These are phyloP conservation scores for Mucor circinelloides DNA, from an alignment of 371 early-diverging fungal genomes.

Conservation along the genomic window DNA sequence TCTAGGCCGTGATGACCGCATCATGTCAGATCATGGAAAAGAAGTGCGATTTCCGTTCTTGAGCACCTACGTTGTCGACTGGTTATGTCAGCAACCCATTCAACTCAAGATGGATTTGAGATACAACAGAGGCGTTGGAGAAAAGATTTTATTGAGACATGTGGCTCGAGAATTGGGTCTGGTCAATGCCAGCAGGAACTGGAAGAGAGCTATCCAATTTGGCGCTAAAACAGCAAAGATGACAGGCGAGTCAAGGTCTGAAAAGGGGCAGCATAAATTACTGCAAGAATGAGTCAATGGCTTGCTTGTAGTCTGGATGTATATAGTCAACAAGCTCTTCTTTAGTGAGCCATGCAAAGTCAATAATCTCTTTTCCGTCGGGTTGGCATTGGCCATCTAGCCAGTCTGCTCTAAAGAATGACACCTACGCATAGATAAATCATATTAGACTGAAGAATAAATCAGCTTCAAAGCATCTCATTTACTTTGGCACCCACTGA, in stretches of 20 bases:
- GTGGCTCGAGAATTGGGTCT: conserved; percentile 63
- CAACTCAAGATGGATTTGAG: conserved; percentile 82
- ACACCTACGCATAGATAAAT: conserved; percentile 32
- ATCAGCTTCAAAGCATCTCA: background rate
- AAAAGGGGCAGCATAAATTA: conserved; percentile 64
- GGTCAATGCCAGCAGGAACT: conserved; percentile 52
- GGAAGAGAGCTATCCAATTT: conserved; percentile 96
- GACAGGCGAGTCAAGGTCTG: conserved; percentile 62
- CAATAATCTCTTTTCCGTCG: conserved; percentile 62
- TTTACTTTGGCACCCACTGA: conserved; percentile 38
- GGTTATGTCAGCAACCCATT: conserved; percentile 72
- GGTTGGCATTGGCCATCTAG: conserved; percentile 54
- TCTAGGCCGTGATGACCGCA: conserved; percentile 90
- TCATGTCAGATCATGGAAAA: conserved; percentile 86
- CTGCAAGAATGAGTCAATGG: conserved; percentile 13
- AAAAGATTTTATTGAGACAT: conserved; percentile 86
- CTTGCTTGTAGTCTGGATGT: conserved; percentile 19
- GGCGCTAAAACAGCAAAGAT: conserved; percentile 95
- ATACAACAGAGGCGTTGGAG: conserved; percentile 83
- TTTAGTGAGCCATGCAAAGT: conserved; percentile 86
- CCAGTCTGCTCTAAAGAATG: conserved; percentile 39
- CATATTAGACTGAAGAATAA: background rate
- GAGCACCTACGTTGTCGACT: conserved; percentile 69
- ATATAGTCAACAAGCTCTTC: conserved; percentile 71
- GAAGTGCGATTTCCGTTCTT: conserved; percentile 93